These are phyloP conservation scores for Exophiala mesophila DNA, from an alignment of 2,329 filamentous ascomycete species.

Conservation along the genomic window DNA sequence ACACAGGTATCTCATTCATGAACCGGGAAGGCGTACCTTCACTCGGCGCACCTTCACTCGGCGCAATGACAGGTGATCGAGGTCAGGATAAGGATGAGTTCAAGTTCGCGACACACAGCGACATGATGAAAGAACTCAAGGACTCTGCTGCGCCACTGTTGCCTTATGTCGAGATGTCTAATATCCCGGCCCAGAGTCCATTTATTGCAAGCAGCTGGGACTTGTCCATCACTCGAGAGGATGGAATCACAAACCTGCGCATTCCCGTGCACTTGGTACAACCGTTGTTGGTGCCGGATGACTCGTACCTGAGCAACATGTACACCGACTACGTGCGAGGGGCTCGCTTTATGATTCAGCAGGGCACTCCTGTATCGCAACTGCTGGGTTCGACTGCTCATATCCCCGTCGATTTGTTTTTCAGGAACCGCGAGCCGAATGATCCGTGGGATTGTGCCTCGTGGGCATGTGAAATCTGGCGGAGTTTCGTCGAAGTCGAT, in stretches of 20 bases:
- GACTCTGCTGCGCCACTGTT: background rate
- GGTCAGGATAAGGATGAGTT: background rate
- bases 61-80: background rate
- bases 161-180: background rate
- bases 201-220: conserved; percentile 7
- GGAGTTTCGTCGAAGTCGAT: conserved; percentile 6
- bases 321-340: conserved; percentile 19
- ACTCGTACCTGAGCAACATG: conserved; percentile 19
- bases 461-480: conserved; percentile 19
- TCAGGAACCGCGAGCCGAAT: conserved; percentile 10
- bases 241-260: conserved; percentile 12
- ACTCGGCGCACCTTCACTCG: background rate
- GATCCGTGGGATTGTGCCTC: conserved; percentile 19
- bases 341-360: conserved; percentile 15
- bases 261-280: conserved; percentile 17
- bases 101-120: background rate
- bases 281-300: conserved; percentile 14
- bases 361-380: conserved; percentile 6
- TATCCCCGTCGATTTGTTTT: conserved; percentile 18
- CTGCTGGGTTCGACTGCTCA: conserved; percentile 10
- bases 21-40: background rate
- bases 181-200: background rate
- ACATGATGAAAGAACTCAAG: background rate
- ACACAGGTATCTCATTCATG: background rate
- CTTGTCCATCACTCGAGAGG: conserved; percentile 16